Percentiles rank a stretch among this genome's conserved stretches.
These are phyloP conservation scores for Cystobasidium ongulense DNA, from an alignment of 768 basidiomycete genomes.

Conservation along the genomic window DNA sequence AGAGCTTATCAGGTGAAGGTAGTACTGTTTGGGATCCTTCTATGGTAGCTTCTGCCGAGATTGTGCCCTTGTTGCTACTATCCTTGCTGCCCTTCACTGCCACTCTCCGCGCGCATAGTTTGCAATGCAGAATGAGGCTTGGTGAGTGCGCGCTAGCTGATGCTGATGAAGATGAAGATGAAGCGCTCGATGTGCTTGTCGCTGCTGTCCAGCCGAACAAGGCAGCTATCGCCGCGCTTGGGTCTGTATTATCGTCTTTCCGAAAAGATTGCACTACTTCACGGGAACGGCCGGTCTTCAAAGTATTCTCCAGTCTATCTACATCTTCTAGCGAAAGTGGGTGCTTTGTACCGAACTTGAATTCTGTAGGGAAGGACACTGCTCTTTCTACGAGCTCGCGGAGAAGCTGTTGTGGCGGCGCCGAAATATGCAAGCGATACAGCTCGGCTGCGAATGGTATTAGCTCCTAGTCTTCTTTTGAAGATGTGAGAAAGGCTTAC, in stretches of 20 bases:
- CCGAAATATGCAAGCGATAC: not conserved
- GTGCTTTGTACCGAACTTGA: not conserved
- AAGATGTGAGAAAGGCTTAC: not conserved
- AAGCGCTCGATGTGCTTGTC: not conserved
- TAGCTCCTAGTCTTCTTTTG: not conserved
- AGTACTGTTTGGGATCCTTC: not conserved
- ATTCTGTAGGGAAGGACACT: not conserved
- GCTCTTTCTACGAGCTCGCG: not conserved
- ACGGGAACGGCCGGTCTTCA: not conserved
- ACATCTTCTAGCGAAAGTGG: not conserved
- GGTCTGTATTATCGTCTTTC: not conserved
- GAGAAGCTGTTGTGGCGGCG: constrained; percentile 1
- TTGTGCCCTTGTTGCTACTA: not conserved
- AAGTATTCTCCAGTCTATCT: not conserved
- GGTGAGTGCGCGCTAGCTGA: not conserved
- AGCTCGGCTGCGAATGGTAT: not conserved
- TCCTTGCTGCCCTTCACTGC: not conserved
- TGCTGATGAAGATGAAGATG: not conserved
- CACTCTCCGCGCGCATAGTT: constrained; percentile 8
- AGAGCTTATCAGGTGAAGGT: not conserved
- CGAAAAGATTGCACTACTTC: not conserved
- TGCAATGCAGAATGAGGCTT: not conserved
- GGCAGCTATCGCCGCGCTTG: not conserved
- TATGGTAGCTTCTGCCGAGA: not conserved
- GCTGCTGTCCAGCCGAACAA: constrained; percentile 8